Conservation (phyloP, 768 basidiomycete species). For the Suillus ampliporus region DNA sequence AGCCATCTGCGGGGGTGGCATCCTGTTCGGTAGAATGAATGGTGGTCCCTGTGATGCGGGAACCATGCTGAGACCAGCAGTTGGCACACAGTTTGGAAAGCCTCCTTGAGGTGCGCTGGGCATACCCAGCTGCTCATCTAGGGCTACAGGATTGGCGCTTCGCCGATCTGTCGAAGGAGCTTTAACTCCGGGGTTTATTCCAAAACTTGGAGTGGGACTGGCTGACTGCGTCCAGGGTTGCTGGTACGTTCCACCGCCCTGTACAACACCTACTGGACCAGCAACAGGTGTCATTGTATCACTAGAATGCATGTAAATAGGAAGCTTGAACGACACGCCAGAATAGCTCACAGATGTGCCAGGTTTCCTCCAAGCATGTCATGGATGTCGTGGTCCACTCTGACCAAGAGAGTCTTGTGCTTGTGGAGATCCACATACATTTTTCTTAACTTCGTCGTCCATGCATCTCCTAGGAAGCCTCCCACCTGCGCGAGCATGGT, state of each 20-base stretch:
- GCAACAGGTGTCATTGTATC: slow-evolving; percentile 20
- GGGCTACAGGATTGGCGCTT: neutral
- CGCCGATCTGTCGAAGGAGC: slow-evolving; percentile 18
- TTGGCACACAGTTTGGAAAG: slow-evolving; percentile 5
- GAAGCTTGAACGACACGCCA: neutral
- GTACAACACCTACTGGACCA: slow-evolving; percentile 27
- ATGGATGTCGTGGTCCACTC: too few species aligned
- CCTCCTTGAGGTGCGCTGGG: slow-evolving; percentile 9
- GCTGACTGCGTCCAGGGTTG: slow-evolving; percentile 3
- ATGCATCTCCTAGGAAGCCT: too few species aligned
- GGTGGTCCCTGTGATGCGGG: neutral
- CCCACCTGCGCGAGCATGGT: too few species aligned
- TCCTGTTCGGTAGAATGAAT: neutral
- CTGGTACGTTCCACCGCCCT: slow-evolving; percentile 16
- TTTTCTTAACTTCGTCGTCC: too few species aligned
- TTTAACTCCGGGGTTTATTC: slow-evolving; percentile 18
- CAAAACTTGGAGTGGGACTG: slow-evolving; percentile 17
- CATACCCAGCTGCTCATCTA: slow-evolving; percentile 21
- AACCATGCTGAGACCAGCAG: slow-evolving; percentile 1
- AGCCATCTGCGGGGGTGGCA: neutral
- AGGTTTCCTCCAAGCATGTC: slow-evolving; percentile 26
- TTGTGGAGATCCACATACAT: too few species aligned
- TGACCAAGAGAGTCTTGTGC: too few species aligned
- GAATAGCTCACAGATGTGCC: slow-evolving; percentile 40
- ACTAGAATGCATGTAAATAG: slow-evolving; percentile 23